Conservation (phyloP, 306 rosid species). For the Mucuna pruriens region DNA sequence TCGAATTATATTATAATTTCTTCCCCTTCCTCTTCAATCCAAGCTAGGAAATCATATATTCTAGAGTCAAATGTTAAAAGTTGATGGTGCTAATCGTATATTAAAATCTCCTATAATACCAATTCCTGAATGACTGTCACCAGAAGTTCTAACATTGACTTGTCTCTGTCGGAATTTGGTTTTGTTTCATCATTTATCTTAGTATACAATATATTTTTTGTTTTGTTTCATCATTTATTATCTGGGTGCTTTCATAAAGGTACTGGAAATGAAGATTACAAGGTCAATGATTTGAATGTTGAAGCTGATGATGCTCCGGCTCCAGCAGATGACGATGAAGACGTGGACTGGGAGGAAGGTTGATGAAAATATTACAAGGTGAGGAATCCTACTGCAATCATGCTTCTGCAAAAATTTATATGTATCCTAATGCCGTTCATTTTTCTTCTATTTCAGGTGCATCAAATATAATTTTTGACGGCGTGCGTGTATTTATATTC, state of each 20-base stretch:
- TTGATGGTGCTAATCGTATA: too few species aligned
- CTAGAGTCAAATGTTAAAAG: background rate
- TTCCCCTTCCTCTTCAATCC: background rate
- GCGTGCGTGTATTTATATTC: background rate
- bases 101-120: too few species aligned
- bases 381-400: background rate
- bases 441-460: background rate
- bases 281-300: conserved; percentile 70
- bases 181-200: background rate
- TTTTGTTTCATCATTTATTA: background rate
- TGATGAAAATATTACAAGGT: conserved; percentile 31
- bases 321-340: conserved; percentile 60
- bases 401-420: background rate
- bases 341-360: conserved; percentile 83
- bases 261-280: conserved; percentile 53
- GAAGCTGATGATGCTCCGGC: conserved; percentile 56
- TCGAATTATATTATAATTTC: background rate
- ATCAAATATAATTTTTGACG: background rate
- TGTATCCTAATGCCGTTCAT: background rate
- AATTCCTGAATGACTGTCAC: background rate
- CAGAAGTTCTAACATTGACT: background rate
- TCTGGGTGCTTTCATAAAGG: conserved; percentile 37
- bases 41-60: background rate
- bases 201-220: background rate
- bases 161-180: background rate